These are phyloP conservation scores for Pterocarpus santalinus DNA, from an alignment of 306 rosid genomes.

Conservation along the genomic window DNA sequence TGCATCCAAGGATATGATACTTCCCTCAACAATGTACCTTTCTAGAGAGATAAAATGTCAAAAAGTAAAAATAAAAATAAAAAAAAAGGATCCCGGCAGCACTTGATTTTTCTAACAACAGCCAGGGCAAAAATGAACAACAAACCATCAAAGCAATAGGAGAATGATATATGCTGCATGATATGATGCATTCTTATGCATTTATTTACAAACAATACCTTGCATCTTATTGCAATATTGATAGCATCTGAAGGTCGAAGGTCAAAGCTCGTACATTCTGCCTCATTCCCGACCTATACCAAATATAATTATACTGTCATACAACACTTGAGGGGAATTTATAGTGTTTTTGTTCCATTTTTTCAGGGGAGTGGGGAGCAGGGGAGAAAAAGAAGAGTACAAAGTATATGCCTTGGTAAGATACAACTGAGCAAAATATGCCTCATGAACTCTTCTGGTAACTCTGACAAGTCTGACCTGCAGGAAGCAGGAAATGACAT, in stretches of 20 bases:
- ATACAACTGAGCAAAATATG: constrained; percentile 93
- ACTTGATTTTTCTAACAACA: constrained; percentile 19
- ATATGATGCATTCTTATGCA: constrained; percentile 19
- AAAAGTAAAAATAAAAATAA: neutral
- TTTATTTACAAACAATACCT: constrained; percentile 59
- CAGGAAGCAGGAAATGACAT: constrained; percentile 40
- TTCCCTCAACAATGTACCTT: constrained; percentile 11
- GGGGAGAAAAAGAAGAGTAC: constrained; percentile 8
- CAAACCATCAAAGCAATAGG: constrained; percentile 11
- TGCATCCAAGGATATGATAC: constrained; percentile 21
- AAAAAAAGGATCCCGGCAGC: neutral
- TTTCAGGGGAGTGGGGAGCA: neutral
- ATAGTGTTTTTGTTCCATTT: neutral
- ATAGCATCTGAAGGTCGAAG: constrained; percentile 99
- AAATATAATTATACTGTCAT: constrained; percentile 31
- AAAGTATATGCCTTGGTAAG: constrained; percentile 76
- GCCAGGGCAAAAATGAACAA: constrained; percentile 8
- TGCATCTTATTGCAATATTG: constrained; percentile 97
- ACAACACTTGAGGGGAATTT: constrained; percentile 7
- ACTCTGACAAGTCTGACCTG: constrained; percentile 93
- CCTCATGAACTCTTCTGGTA: constrained; percentile 95
- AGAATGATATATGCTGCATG: constrained; percentile 24
- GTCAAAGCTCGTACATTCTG: constrained; percentile 82
- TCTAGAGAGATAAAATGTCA: neutral
- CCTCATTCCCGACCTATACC: constrained; percentile 77